Evolutionary conservation across 2,329 filamentous ascomycete genomes (phyloP).

Genomic region (Fusarium clavum): DNA sequence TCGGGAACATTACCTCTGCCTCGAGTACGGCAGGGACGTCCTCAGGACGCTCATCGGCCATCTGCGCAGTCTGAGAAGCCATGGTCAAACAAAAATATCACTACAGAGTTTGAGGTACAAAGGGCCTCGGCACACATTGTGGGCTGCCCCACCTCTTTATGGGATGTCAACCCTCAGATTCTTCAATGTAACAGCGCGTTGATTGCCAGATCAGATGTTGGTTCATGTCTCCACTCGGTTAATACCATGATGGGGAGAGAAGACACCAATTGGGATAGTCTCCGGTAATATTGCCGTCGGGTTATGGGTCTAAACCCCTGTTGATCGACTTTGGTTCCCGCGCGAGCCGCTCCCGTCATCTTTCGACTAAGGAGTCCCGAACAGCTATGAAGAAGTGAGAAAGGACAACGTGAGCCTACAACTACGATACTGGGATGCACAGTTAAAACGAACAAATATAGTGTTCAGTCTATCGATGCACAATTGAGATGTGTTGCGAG

Average conservation of each 20-base stretch:
- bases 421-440: neutral
- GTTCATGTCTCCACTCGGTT: slow-evolving; percentile 2
- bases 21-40: neutral
- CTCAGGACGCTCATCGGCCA: neutral
- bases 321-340: neutral
- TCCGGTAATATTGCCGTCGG: neutral
- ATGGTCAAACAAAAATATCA: neutral
- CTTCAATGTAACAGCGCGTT: neutral
- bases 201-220: slow-evolving; percentile 8
- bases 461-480: neutral
- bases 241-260: neutral
- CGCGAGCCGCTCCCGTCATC: neutral
- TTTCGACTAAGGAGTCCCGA: neutral
- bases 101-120: accelerated
- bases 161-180: neutral
- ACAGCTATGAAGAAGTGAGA: neutral
- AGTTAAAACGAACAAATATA: no score
- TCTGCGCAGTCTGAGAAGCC: neutral
- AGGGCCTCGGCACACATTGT: neutral
- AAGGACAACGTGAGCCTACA: no score
- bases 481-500: neutral
- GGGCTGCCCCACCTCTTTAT: slow-evolving; percentile 22
- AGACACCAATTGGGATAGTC: neutral
- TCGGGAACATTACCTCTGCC: neutral
- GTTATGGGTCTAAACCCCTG: slow-evolving; percentile 1